phyloP scores from a whole-genome alignment of 1,284 basidiomycete genomes.

The Tetrapyrgos nigripes region DNA sequence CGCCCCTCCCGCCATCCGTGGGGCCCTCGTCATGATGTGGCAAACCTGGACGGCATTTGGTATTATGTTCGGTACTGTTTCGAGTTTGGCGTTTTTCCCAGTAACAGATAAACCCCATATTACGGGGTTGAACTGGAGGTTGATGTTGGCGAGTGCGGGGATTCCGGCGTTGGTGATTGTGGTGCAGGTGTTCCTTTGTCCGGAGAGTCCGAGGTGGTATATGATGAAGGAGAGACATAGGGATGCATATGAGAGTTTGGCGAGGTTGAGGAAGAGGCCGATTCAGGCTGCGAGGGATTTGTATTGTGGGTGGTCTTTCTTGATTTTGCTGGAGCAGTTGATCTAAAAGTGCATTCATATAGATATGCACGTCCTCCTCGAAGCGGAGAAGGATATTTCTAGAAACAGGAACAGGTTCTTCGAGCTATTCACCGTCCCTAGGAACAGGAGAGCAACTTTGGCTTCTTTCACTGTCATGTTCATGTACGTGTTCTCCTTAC shows the following conservation, averaged over 20 bases:
- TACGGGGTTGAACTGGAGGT: not conserved
- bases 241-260: slow-evolving; percentile 68
- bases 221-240: slow-evolving; percentile 60
- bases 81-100: slow-evolving; percentile 2
- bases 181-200: slow-evolving; percentile 1
- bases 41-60: slow-evolving; percentile 10
- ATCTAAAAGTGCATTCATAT: slow-evolving; percentile 3
- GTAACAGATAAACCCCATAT: slow-evolving; percentile 3
- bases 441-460: slow-evolving; percentile 76
- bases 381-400: slow-evolving; percentile 66
- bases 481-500: slow-evolving; percentile 24
- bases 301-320: slow-evolving; percentile 38
- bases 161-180: slow-evolving; percentile 1
- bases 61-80: slow-evolving; percentile 4
- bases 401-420: slow-evolving; percentile 55
- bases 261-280: slow-evolving; percentile 64
- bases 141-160: slow-evolving; percentile 4
- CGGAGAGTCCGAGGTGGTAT: slow-evolving; percentile 3
- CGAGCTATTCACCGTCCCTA: slow-evolving; percentile 76
- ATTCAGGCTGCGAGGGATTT: slow-evolving; percentile 83
- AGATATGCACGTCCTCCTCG: slow-evolving; percentile 68
- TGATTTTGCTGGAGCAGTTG: no score
- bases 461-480: slow-evolving; percentile 79
- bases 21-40: slow-evolving; percentile 76
- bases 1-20: slow-evolving; percentile 75